Evolutionary conservation across 2,329 filamentous ascomycete genomes (phyloP).

Genomic region (Aureobasidium sp.): DNA sequence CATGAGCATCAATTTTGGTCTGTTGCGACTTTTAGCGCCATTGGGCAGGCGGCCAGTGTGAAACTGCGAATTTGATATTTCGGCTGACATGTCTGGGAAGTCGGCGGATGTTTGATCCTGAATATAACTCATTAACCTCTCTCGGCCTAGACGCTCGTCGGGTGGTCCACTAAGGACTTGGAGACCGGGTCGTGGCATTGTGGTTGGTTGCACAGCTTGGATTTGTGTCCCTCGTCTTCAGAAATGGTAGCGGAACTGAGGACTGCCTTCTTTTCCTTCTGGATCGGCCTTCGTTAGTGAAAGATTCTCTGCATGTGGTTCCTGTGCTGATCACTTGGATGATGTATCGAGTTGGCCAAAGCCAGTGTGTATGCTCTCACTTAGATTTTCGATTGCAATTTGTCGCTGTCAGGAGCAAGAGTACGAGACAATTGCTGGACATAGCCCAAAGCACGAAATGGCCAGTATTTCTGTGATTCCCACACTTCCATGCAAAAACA

Average conservation of each 20-base stretch:
- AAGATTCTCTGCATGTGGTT: not conserved
- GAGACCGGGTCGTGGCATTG: conserved; percentile 11
- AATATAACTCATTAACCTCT: conserved; percentile 18
- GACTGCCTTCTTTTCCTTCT: not conserved
- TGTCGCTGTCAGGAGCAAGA: not conserved
- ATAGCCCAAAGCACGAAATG: not conserved
- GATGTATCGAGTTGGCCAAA: not conserved
- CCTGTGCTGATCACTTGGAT: not conserved
- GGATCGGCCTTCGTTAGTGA: not conserved
- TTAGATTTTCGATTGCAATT: not conserved
- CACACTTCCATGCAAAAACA: not conserved
- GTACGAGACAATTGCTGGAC: not conserved
- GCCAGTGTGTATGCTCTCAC: not conserved
- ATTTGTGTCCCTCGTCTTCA: not conserved
- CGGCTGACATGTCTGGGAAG: conserved; percentile 13
- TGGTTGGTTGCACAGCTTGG: not conserved
- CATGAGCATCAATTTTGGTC: conserved; percentile 87
- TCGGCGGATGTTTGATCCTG: conserved; percentile 17
- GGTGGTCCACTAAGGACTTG: not conserved
- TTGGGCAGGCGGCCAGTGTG: conserved; percentile 40
- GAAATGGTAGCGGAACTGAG: not conserved
- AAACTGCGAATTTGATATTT: conserved; percentile 10
- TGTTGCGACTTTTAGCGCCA: conserved; percentile 52
- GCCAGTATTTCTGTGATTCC: not conserved
- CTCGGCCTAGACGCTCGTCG: not conserved